Percentiles rank a stretch among this genome's conserved stretches.
phyloP scores from a whole-genome alignment of 2,329 filamentous ascomycete genomes.

The Calonectria hongkongensis region DNA sequence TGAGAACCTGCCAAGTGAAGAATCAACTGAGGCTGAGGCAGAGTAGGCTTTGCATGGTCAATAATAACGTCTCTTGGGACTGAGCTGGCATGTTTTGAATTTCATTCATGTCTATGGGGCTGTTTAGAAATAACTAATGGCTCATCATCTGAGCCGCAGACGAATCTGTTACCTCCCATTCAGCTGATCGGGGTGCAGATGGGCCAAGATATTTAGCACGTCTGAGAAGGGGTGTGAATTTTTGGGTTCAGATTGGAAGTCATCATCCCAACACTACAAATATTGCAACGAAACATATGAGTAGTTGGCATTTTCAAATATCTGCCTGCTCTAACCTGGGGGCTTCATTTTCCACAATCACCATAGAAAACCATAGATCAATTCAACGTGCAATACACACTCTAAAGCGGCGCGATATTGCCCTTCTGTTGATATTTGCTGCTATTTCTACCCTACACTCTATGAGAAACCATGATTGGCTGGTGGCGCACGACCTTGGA shows the following conservation, averaged over 20 bases:
- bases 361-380: too few species aligned
- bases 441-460: slow-evolving; percentile 17
- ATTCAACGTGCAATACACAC: neutral
- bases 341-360: neutral
- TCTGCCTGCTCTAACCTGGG: neutral
- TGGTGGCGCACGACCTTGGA: neutral
- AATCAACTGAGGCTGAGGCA: slow-evolving; percentile 57
- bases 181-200: neutral
- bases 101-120: neutral
- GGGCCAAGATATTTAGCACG: neutral
- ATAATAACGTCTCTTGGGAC: neutral
- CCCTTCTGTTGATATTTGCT: neutral
- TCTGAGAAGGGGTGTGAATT: slow-evolving; percentile 3
- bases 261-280: neutral
- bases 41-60: slow-evolving; percentile 32
- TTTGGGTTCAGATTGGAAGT: neutral
- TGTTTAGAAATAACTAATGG: neutral
- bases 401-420: neutral
- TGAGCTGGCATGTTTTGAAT: slow-evolving; percentile 14
- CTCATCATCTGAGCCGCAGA: slow-evolving; percentile 10
- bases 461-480: slow-evolving; percentile 21
- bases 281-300: neutral
- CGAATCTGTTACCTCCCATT: slow-evolving; percentile 1
- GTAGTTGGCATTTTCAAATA: neutral
- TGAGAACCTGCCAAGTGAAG: slow-evolving; percentile 67